Percentiles rank a stretch among this genome's conserved stretches.
phyloP scores from a whole-genome alignment of 139 green algal species.

The Deuterostichococcus epilithicus region DNA sequence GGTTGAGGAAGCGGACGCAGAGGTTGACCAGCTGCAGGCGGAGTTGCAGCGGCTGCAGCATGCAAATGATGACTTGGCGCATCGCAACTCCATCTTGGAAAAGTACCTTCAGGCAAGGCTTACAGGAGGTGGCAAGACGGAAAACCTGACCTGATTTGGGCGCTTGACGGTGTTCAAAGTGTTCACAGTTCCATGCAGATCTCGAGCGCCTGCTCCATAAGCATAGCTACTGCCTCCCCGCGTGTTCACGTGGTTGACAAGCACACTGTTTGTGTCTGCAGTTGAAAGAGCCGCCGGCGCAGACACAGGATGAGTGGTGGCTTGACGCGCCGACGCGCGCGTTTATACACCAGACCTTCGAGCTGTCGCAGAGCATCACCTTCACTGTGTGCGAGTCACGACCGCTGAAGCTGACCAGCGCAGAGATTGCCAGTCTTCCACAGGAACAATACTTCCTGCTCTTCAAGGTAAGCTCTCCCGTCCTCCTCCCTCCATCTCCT shows the following conservation, averaged over 20 bases:
- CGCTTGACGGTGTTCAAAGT: too few relatives aligned
- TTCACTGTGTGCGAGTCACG: background rate
- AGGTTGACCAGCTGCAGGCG: background rate
- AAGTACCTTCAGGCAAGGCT: too few relatives aligned
- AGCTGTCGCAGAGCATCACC: background rate
- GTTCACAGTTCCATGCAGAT: too few relatives aligned
- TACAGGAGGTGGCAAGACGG: too few relatives aligned
- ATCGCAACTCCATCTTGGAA: background rate
- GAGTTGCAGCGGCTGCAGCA: background rate
- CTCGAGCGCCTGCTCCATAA: too few relatives aligned
- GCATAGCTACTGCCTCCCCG: too few relatives aligned
- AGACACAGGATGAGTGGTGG: background rate
- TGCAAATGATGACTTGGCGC: background rate
- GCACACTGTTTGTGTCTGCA: too few relatives aligned
- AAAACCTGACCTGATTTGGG: too few relatives aligned
- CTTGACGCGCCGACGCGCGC: background rate
- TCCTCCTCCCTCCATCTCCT: too few relatives aligned
- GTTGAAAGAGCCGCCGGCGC: background rate
- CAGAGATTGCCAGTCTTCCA: background rate
- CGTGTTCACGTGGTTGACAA: too few relatives aligned
- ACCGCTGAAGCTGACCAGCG: background rate
- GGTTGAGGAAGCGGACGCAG: background rate
- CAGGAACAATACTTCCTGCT: background rate
- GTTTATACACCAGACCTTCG: background rate
- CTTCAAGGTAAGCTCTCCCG: background rate